These are phyloP conservation scores for Colletotrichum falcatum DNA, from an alignment of 2,329 filamentous ascomycete genomes.

Conservation along the genomic window DNA sequence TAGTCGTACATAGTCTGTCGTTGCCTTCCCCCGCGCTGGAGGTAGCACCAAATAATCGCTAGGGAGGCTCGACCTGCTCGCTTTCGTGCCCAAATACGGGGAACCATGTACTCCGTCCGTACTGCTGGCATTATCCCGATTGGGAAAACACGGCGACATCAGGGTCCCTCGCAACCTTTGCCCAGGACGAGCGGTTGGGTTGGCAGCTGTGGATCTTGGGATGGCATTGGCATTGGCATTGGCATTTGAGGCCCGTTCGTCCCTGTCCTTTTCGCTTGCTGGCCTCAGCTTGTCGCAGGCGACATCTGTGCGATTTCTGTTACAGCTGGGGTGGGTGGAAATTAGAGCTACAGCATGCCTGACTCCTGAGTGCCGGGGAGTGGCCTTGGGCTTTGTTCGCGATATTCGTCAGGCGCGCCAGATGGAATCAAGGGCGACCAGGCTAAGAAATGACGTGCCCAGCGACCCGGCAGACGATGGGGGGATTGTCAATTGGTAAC, in stretches of 20 bases:
- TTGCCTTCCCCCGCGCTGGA: neutral
- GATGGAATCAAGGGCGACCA: slow-evolving; percentile 12
- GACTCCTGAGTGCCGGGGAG: neutral
- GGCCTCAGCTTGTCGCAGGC: slow-evolving; percentile 31
- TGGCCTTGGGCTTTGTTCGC: neutral
- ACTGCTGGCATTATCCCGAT: neutral
- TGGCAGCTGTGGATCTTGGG: slow-evolving; percentile 32
- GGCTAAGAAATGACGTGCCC: slow-evolving; percentile 20
- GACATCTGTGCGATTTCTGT: neutral
- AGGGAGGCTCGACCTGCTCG: slow-evolving; percentile 28
- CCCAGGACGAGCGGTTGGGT: slow-evolving; percentile 11
- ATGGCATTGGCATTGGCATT: slow-evolving; percentile 8
- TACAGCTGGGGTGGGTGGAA: neutral
- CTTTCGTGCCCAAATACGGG: slow-evolving; percentile 3
- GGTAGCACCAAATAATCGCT: no score
- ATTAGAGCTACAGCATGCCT: neutral
- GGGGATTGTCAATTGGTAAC: slow-evolving; percentile 6
- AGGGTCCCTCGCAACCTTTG: neutral
- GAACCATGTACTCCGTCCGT: neutral
- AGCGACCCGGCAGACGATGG: neutral
- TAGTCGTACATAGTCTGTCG: slow-evolving; percentile 13
- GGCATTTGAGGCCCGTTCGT: slow-evolving; percentile 22
- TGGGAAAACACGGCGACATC: slow-evolving; percentile 3
- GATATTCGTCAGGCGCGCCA: slow-evolving; percentile 4
- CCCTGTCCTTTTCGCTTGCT: slow-evolving; percentile 15